phyloP scores from a whole-genome alignment of 208 protist genomes.

The Acanthamoeba divionensis region DNA sequence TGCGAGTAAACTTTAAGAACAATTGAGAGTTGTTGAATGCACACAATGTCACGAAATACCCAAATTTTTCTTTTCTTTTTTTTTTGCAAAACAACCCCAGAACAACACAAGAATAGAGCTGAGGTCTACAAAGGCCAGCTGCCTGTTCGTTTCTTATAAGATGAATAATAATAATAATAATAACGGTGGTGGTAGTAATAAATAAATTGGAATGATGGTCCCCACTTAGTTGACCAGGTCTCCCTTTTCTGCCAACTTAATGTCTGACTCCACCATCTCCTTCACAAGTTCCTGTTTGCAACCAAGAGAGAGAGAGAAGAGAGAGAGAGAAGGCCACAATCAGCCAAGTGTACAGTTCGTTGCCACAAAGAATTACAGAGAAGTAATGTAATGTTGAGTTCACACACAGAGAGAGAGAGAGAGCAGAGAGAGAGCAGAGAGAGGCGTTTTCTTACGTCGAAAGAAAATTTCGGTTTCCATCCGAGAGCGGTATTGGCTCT shows the following conservation, averaged over 20 bases:
- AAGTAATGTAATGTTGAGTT: neutral
- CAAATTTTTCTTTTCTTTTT: too few species aligned
- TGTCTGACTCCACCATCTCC: conserved; percentile 79
- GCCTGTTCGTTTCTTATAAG: too few species aligned
- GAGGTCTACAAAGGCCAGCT: too few species aligned
- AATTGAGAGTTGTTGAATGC: too few species aligned
- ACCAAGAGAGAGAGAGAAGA: neutral
- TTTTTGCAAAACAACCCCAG: too few species aligned
- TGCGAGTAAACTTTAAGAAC: too few species aligned
- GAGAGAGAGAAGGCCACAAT: neutral
- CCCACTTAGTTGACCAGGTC: conserved; percentile 13
- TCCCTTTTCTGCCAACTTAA: conserved; percentile 63
- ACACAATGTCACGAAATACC: too few species aligned
- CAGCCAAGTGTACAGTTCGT: neutral
- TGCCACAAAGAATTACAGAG: neutral
- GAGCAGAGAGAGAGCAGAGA: conserved; percentile 44
- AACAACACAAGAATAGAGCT: too few species aligned
- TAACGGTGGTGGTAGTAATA: too few species aligned
- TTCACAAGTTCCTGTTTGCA: conserved; percentile 62
- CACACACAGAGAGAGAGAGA: too few species aligned
- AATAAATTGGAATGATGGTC: too few species aligned
- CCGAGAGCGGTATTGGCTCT: conserved; percentile 90
- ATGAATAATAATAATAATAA: too few species aligned
- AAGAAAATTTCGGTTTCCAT: conserved; percentile 80
- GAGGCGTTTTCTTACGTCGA: conserved; percentile 59